Evolutionary conservation across 2,329 filamentous ascomycete species (phyloP), one percentile per base, ranked within the genome.

Genomic region (Periconia sp.): DNA sequence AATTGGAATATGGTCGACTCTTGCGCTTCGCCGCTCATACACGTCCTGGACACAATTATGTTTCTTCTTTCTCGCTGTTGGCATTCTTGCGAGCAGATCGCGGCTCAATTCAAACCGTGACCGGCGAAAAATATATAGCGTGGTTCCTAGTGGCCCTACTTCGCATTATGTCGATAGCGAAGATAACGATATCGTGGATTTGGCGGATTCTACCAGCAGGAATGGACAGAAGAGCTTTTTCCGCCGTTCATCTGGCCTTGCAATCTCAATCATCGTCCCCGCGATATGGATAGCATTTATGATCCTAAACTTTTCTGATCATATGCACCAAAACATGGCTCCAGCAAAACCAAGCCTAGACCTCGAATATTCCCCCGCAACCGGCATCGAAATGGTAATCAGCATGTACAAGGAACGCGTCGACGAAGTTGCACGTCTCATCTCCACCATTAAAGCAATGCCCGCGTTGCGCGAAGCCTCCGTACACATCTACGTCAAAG

Each of bases 341-440:
- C 31, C 41, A 48, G 37, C 10, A n/a, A 44, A 17, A 23, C 55
- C 35, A 15, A 49, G 49, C 13, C 52, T 68, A 13, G 63, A 68
- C 48, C 19, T 44, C 2, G 42, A 48, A 0, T 74, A 72, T 49
- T 42, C 52, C 20, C 56, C 71, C 1, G 15, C 35, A 7, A 47
- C 50, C 5, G 45, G 54, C 15, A 46, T 66, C 19, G 72, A 76
- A 45, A 62, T 75, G 14, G 73, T 75, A 3, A 61, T 76, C 47
- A 74, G 68, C 62, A 74, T 73, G 68, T 72, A 72, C 56, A 68
- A 69, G 49, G 74, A 75, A 50, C 62, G 65, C 0, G 46, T 64
- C 6, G 50, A 61, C 7, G 58, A 68, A 5, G 63, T 73, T 0
- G 47, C 46, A 1, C 40, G 59, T n/a, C 57, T 66, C 9, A 55